Percentiles rank a stretch among this genome's conserved stretches.
phyloP scores from a whole-genome alignment of 1,139 yeast species.

The Sugiyamaella pinicola region DNA sequence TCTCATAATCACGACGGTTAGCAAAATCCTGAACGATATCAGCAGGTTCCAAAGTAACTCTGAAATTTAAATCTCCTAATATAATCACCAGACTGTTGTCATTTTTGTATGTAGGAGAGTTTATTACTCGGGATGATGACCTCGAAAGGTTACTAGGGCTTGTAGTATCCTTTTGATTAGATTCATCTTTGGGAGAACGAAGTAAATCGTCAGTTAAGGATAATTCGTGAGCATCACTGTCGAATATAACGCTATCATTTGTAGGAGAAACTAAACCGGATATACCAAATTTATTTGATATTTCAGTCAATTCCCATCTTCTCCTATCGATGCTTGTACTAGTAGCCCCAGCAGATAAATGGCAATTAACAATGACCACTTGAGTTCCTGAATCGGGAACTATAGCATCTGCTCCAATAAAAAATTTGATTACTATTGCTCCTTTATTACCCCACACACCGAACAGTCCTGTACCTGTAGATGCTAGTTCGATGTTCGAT shows the following conservation, averaged over 20 bases:
- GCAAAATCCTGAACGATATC: conserved; percentile 50
- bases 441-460: conserved; percentile 66
- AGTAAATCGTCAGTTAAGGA: conserved; percentile 20
- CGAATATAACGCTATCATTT: conserved; percentile 22
- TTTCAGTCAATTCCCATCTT: conserved; percentile 50
- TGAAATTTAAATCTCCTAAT: conserved; percentile 76
- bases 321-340: conserved; percentile 47
- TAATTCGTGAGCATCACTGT: conserved; percentile 30
- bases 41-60: conserved; percentile 52
- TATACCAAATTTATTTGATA: conserved; percentile 39
- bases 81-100: conserved; percentile 48
- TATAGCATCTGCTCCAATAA: conserved; percentile 38
- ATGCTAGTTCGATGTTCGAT: conserved; percentile 43
- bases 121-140: not conserved
- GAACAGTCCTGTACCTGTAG: conserved; percentile 58
- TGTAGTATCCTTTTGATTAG: not conserved
- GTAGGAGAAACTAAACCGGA: conserved; percentile 26
- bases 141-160: not conserved
- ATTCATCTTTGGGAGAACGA: not conserved
- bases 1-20: conserved; percentile 48
- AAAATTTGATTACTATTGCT: conserved; percentile 48
- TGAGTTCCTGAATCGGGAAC: conserved; percentile 46
- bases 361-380: conserved; percentile 60
- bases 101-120: conserved; percentile 1
- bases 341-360: conserved; percentile 72